Evolutionary conservation across 2,329 filamentous ascomycete genomes (phyloP).

Genomic region (Ascochyta koolunga): DNA sequence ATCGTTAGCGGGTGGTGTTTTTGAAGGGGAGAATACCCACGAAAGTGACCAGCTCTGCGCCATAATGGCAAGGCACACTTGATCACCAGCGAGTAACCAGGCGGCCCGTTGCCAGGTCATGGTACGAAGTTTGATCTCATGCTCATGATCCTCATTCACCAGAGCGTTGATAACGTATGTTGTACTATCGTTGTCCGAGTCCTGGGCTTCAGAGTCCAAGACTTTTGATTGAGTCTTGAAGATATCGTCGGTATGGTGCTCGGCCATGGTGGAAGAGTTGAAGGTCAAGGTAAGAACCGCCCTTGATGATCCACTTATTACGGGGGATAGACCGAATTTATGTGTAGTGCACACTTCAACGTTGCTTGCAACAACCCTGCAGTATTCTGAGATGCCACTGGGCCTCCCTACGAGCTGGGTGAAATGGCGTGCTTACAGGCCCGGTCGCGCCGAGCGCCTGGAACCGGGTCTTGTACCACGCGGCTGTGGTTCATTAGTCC

Average conservation of each 20-base stretch:
- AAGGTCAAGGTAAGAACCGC: background rate
- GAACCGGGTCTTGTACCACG: background rate
- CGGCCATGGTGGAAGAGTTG: constrained; percentile 3
- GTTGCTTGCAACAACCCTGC: background rate
- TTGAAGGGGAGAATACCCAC: constrained; percentile 31
- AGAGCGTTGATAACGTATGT: constrained; percentile 22
- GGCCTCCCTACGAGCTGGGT: background rate
- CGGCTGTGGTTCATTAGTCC: background rate
- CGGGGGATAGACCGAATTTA: background rate
- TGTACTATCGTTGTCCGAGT: constrained; percentile 20
- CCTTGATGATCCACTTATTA: background rate
- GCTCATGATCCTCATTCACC: constrained; percentile 48
- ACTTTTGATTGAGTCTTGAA: constrained; percentile 13
- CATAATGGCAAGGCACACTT: constrained; percentile 92
- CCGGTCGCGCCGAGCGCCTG: constrained; percentile 18
- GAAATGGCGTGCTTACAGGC: constrained; percentile 16
- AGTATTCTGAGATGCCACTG: background rate
- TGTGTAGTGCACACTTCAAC: background rate
- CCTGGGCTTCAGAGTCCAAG: constrained; percentile 16
- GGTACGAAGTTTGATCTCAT: constrained; percentile 59
- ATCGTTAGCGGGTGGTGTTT: background rate
- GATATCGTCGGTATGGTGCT: constrained; percentile 1
- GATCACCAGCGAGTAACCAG: constrained; percentile 87
- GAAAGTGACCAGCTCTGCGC: constrained; percentile 93
- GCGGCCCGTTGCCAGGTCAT: constrained; percentile 70